Percentiles rank a stretch among this genome's conserved stretches.
These are phyloP conservation scores for Chalaropsis thielavioides DNA, from an alignment of 2,329 filamentous ascomycete genomes.

Conservation along the genomic window DNA sequence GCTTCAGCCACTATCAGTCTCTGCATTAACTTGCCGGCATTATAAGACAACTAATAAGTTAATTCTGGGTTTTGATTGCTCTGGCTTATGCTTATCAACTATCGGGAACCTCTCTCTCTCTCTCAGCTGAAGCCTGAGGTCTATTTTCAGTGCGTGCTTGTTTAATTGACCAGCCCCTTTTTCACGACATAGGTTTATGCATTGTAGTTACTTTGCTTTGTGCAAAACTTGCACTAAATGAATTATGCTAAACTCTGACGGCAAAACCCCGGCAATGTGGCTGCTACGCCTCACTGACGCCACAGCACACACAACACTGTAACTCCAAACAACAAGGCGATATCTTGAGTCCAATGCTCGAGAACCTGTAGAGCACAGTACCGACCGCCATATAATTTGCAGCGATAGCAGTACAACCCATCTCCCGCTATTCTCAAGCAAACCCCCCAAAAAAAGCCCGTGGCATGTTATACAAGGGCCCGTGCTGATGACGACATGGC, in stretches of 20 bases:
- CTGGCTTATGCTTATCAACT: not conserved
- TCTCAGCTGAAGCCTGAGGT: not conserved
- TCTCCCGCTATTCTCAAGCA: not conserved
- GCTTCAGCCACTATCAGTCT: not conserved
- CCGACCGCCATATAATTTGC: not conserved
- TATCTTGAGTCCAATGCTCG: too few relatives aligned
- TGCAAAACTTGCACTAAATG: too few relatives aligned
- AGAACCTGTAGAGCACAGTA: not conserved
- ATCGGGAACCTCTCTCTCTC: not conserved
- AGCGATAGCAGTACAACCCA: not conserved
- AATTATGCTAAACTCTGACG: too few relatives aligned
- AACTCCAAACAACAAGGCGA: not conserved
- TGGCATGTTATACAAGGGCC: not conserved
- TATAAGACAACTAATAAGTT: not conserved
- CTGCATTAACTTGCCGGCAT: not conserved
- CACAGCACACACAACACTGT: not conserved
- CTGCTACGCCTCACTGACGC: not conserved
- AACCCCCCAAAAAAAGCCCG: not conserved
- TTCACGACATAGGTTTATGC: too few relatives aligned
- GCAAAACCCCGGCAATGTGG: not conserved
- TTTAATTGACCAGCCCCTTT: not conserved
- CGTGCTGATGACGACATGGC: not conserved
- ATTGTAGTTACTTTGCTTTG: too few relatives aligned
- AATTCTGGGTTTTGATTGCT: not conserved
- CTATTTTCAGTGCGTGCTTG: too few relatives aligned